A percentile compares a stretch with the other conserved stretches of the same genome.
Conservation (phyloP, 1,284 basidiomycete genomes). For the Exobasidium rhododendri region DNA sequence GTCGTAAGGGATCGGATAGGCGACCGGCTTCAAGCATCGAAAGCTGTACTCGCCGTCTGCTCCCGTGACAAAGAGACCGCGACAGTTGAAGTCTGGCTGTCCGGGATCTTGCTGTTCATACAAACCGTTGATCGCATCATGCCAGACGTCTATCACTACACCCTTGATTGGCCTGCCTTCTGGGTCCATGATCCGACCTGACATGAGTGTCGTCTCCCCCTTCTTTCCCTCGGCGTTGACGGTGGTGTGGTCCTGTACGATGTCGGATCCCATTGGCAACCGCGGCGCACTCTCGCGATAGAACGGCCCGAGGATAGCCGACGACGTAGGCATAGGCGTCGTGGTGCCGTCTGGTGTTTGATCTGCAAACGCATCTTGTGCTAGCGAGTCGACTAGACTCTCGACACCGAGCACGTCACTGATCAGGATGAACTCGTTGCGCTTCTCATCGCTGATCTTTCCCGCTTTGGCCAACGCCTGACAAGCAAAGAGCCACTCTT, state of each 20-base stretch:
- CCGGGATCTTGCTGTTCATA: constrained; percentile 56
- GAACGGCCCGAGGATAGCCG: constrained; percentile 56
- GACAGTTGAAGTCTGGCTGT: constrained; percentile 54
- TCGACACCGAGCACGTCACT: constrained; percentile 56
- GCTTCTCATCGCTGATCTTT: constrained; percentile 52
- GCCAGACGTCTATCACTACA: constrained; percentile 56
- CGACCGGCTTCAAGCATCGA: constrained; percentile 52
- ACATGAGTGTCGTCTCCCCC: constrained; percentile 47
- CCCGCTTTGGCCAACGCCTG: constrained; percentile 55
- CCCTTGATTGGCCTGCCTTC: constrained; percentile 53
- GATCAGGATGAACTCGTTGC: constrained; percentile 57
- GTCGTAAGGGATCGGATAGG: constrained; percentile 57
- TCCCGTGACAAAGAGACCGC: constrained; percentile 53
- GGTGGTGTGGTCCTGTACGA: constrained; percentile 36
- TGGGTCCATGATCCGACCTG: constrained; percentile 47
- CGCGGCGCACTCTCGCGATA: constrained; percentile 51
- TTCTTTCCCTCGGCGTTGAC: constrained; percentile 46
- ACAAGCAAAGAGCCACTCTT: constrained; percentile 56
- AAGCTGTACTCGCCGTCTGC: constrained; percentile 50
- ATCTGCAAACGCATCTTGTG: constrained; percentile 17
- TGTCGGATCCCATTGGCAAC: constrained; percentile 46
- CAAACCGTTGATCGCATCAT: constrained; percentile 55
- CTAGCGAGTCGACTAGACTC: constrained; percentile 50
- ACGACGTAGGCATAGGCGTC: constrained; percentile 30
- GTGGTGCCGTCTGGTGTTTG: not conserved